These are phyloP conservation scores for Amanita rubescens DNA, from an alignment of 768 basidiomycete genomes.

Conservation along the genomic window DNA sequence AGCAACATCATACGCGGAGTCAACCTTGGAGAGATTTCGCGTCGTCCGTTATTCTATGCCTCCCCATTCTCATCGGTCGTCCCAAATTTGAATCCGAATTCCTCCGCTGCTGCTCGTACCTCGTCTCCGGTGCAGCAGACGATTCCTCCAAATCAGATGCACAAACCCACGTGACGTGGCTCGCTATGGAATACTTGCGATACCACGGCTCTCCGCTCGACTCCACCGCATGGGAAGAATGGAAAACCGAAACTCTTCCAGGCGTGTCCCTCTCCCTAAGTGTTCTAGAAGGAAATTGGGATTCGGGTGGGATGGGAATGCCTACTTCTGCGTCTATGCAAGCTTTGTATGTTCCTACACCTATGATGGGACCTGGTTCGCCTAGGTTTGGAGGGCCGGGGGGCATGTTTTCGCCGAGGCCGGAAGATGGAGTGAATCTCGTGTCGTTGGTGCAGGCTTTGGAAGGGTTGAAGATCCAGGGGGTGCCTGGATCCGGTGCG, in stretches of 20 bases:
- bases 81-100: conserved; percentile 65
- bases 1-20: conserved; percentile 13
- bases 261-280: conserved; percentile 16
- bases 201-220: conserved; percentile 51
- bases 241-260: conserved; percentile 46
- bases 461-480: conserved; percentile 12
- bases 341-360: conserved; percentile 45
- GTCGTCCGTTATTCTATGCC: conserved; percentile 47
- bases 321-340: conserved; percentile 42
- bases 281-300: conserved; percentile 7
- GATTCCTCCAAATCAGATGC: conserved; percentile 32
- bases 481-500: no score
- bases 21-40: conserved; percentile 55
- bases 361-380: conserved; percentile 32
- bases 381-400: conserved; percentile 27
- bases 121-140: conserved; percentile 43
- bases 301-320: conserved; percentile 26
- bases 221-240: conserved; percentile 46
- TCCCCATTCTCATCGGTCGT: conserved; percentile 51
- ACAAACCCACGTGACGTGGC: conserved; percentile 48
- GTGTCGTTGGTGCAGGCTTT: conserved; percentile 42
- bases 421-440: conserved; percentile 31
- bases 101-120: conserved; percentile 54
- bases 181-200: conserved; percentile 57
- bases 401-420: conserved; percentile 46